Base-by-base conservation (phyloP, 2,329 filamentous ascomycete genomes). In the Dactylellina parvicollis region DNA sequence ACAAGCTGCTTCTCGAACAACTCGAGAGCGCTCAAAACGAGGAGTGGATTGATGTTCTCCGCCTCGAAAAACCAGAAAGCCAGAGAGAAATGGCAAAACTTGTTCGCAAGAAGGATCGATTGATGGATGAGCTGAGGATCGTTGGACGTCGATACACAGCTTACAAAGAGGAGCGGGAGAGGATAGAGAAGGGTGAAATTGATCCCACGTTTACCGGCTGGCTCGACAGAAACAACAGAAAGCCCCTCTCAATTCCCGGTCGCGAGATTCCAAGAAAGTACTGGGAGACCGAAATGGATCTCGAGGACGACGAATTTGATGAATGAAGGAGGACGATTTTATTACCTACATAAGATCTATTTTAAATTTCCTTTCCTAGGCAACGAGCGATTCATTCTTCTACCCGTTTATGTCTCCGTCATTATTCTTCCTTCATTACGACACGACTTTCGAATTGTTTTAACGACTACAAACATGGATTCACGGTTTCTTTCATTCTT, bases 1-100 rank as follows among this genome's bases (percentile, higher is more conserved):
- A 73, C 55, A 60, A 49, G 47, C 28, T 38, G 44, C 57, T 73
- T 44, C 62, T 64, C 46, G 44, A 54, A n/a, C 40, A 60, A n/a
- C 46, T 66, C 34, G 30, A 73, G 36, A 28, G 22, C 16, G 54
- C 55, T 9, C 12, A 55, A 2, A 47, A 38, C 24, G 60, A 73
- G 34, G 42, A 60, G 16, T 52, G 55, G 69, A 66, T 60, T 38
- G 52, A 52, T 24, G 46, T 73, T 40, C 50, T 73, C 22, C 60
- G 69, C 7, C 52, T 56, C 8, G 67, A 73, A 9, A 20, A 16
- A 9, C 54, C 69, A 38, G 46, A 64, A 28, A 47, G 26, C 32
- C 20, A 38, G 8, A 10, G 10, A 14, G 54, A 44, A 46, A 32
- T 57, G 60, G 26, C 44, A 5, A 55, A 22, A 8, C 57, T 73